A percentile compares a stretch with the other conserved stretches of the same genome.
phyloP scores from a whole-genome alignment of 331 rosid genomes.

The Cucumis variabilis region DNA sequence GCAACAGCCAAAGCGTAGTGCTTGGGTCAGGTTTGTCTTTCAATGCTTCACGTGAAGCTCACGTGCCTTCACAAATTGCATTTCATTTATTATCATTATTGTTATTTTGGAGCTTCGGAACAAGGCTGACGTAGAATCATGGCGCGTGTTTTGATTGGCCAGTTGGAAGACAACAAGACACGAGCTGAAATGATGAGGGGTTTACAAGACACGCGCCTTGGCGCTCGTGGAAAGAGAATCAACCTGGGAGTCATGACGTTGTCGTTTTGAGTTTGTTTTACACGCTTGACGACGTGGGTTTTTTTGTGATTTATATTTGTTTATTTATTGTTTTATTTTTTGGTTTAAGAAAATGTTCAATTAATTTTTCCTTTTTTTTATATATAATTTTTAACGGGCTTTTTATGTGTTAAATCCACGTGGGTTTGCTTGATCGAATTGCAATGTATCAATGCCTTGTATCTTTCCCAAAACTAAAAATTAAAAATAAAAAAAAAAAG shows the following conservation, averaged over 20 bases:
- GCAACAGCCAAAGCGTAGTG: background rate
- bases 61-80: background rate
- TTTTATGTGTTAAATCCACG: background rate
- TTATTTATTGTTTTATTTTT: no score
- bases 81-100: background rate
- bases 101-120: background rate
- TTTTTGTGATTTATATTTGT: background rate
- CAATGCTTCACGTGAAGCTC: slow-evolving; percentile 8
- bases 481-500: no score
- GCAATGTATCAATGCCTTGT: slow-evolving; percentile 11
- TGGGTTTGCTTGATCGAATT: slow-evolving; percentile 15
- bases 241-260: background rate
- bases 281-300: background rate
- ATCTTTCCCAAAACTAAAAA: no score
- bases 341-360: background rate
- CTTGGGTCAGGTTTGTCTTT: slow-evolving; percentile 1
- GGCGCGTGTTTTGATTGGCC: slow-evolving; percentile 21
- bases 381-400: background rate
- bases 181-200: background rate
- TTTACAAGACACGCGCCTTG: background rate
- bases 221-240: background rate
- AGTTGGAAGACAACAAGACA: background rate
- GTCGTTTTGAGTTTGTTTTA: slow-evolving; percentile 7
- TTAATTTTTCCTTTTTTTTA: background rate
- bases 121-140: slow-evolving; percentile 9